Base-by-base conservation (phyloP, 805 yeast genomes). In the Hanseniaspora meyeri region DNA sequence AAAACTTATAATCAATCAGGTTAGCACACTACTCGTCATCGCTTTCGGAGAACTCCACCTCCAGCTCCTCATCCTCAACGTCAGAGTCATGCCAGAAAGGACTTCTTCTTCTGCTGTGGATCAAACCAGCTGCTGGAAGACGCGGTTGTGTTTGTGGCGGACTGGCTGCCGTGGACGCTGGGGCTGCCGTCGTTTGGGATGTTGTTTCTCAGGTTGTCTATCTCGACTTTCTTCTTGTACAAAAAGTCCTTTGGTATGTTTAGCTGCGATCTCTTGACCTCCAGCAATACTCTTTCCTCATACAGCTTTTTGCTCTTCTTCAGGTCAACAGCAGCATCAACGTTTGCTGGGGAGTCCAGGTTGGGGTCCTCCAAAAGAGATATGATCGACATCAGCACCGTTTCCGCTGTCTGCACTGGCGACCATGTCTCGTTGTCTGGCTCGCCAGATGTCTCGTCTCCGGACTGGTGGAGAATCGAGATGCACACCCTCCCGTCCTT, bases 331-430 rank as follows among this genome's bases (percentile, higher is more conserved):
- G 95, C 86, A 17, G 97, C 97, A 69, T 91, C 97, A 51, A 91
- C 90, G 69, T 91, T 91, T 6, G 97, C 97, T 7, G 97, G 97
- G 0, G 96, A 87, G 59, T 81, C 79, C 58, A 87, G 83, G 71
- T 91, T 91, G 55, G 97, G 97, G 68, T 91, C 97, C 65, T 89
- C 95, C 63, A 91, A 77, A 53, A 91, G 76, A 9, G 96, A 88
- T 19, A 91, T 85, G 61, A 91, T 90, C 37, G 95, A 86, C 56
- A 91, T 85, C 64, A 91, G 77, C 10, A 91, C 96, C 36, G 86
- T 76, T 70, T 91, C 97, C 10, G 88, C 97, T 27, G 93, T 84
- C 72, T 90, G 96, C 2, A 87, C 93, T 2, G 90, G 95, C 20
- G 86, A 80, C 97, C 97, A 89, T 19, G 95, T 89, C 72, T 90